Conservation (phyloP, 129 eudicot genomes). For the Flaveria brownii region DNA sequence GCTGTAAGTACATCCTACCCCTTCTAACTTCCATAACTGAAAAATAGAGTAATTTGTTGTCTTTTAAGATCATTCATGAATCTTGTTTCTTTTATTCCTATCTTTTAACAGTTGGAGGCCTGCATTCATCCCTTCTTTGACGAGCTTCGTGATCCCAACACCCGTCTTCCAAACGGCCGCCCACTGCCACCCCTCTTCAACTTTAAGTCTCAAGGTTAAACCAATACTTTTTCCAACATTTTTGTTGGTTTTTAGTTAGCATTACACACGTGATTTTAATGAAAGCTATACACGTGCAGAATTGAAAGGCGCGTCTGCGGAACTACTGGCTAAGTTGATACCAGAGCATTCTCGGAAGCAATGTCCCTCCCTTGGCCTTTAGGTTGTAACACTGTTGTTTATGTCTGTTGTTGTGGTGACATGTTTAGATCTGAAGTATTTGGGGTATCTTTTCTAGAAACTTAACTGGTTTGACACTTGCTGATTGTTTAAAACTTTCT, state of each 20-base stretch:
- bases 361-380: conserved; percentile 53
- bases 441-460: not conserved
- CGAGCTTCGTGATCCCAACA: conserved; percentile 63
- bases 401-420: conserved; percentile 17
- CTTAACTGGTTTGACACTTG: conserved; percentile 7
- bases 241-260: not conserved
- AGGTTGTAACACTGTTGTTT: conserved; percentile 33
- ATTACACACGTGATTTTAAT: not conserved
- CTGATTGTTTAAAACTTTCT: conserved; percentile 10
- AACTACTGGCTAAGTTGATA: conserved; percentile 53
- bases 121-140: conserved; percentile 59
- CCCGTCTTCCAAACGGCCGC: conserved; percentile 70
- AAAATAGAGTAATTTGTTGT: not conserved
- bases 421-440: conserved; percentile 29
- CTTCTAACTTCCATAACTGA: conserved; percentile 8
- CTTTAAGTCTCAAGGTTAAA: conserved; percentile 60
- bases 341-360: conserved; percentile 82
- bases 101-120: conserved; percentile 53
- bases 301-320: conserved; percentile 65
- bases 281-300: conserved; percentile 34
- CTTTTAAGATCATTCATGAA: not conserved
- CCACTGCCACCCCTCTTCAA: conserved; percentile 67
- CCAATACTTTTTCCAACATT: not conserved
- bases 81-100: not conserved
- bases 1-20: conserved; percentile 54